A percentile compares a stretch with the other conserved stretches of the same genome.
Evolutionary conservation across 768 basidiomycete species (phyloP).

Genomic region (Tylopilus rubrobrunneus): DNA sequence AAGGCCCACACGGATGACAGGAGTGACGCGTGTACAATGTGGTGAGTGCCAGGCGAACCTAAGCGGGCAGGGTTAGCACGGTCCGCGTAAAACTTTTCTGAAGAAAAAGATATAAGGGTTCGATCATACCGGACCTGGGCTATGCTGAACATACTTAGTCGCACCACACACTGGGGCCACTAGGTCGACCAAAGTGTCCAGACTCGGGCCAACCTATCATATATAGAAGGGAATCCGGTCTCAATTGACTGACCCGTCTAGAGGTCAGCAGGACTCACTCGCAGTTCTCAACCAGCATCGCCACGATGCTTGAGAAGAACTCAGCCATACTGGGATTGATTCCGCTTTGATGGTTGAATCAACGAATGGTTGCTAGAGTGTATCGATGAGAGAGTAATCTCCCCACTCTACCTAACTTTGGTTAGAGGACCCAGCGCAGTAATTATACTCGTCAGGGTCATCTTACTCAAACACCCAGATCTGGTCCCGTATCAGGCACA

Average conservation of each 20-base stretch:
- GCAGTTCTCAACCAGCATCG: constrained; percentile 17
- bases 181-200: constrained; percentile 4
- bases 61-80: constrained; percentile 5
- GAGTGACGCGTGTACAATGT: constrained; percentile 7
- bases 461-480: constrained; percentile 22
- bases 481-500: constrained; percentile 32
- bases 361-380: constrained; percentile 12
- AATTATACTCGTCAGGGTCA: constrained; percentile 24
- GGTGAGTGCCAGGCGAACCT: constrained; percentile 3
- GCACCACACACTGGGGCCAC: constrained; percentile 6
- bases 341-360: constrained; percentile 20
- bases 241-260: constrained; percentile 12
- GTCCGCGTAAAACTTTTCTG: constrained; percentile 15
- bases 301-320: constrained; percentile 22
- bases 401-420: constrained; percentile 28
- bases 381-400: constrained; percentile 18
- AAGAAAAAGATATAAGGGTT: constrained; percentile 16
- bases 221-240: constrained; percentile 15
- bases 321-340: constrained; percentile 15
- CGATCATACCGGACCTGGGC: constrained; percentile 31
- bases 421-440: constrained; percentile 22
- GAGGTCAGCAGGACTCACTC: constrained; percentile 13
- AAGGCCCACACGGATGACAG: background rate
- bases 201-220: constrained; percentile 5
- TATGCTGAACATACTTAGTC: constrained; percentile 24